A percentile compares a stretch with the other conserved stretches of the same genome.
Evolutionary conservation across 306 rosid species (phyloP).

Genomic region (Gleditsia sinensis): DNA sequence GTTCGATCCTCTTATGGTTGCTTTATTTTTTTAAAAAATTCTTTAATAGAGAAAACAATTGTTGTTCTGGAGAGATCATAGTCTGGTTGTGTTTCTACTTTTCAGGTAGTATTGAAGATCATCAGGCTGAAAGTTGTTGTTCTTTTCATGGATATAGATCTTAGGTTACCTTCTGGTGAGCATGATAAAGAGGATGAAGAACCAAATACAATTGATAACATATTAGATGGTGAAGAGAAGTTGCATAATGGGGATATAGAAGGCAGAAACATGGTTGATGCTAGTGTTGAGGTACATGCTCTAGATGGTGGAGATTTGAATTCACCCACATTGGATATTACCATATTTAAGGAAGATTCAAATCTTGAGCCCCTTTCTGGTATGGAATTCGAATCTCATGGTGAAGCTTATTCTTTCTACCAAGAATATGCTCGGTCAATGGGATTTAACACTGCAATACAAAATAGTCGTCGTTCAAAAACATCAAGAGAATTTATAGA

Average conservation of each 20-base stretch:
- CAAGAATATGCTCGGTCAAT: conserved; percentile 98
- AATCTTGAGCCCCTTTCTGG: conserved; percentile 99
- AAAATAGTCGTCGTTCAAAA: conserved; percentile 97
- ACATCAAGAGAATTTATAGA: conserved; percentile 97
- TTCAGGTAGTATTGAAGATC: conserved; percentile 57
- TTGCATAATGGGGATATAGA: conserved; percentile 73
- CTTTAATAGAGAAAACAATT: not conserved
- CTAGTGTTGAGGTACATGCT: conserved; percentile 59
- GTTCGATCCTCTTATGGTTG: not conserved
- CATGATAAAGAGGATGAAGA: conserved; percentile 86
- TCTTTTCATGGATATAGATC: conserved; percentile 88
- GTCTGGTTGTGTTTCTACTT: conserved; percentile 11
- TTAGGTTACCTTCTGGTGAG: conserved; percentile 91
- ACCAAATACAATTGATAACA: conserved; percentile 66
- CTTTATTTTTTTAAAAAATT: not conserved
- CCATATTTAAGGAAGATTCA: conserved; percentile 78
- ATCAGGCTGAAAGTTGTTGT: conserved; percentile 35
- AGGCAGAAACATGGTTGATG: conserved; percentile 61
- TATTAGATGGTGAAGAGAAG: conserved; percentile 81
- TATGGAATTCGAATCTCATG: conserved; percentile 97
- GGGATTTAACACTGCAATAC: conserved; percentile 98
- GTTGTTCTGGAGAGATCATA: not conserved
- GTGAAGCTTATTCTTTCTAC: conserved; percentile 96
- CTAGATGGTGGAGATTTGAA: conserved; percentile 82
- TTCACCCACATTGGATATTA: conserved; percentile 68